These are phyloP conservation scores for Trametes elegans DNA, from an alignment of 768 basidiomycete genomes.

Conservation along the genomic window DNA sequence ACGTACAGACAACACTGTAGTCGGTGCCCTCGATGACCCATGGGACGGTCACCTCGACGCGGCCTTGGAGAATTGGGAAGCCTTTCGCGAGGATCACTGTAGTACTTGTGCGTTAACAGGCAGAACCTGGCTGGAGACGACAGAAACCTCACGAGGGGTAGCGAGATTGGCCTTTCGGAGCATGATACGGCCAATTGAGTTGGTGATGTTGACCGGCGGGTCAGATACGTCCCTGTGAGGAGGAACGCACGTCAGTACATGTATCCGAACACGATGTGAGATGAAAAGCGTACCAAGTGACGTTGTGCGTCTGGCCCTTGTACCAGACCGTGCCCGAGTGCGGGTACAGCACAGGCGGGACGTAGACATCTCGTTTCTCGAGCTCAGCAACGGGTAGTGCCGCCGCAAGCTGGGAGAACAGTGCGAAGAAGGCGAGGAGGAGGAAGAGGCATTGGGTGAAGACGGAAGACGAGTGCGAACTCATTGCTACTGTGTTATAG, in stretches of 20 bases:
- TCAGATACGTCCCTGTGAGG: conserved; percentile 31
- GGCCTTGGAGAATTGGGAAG: conserved; percentile 37
- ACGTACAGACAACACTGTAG: conserved; percentile 43
- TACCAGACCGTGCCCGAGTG: conserved; percentile 21
- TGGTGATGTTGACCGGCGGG: conserved; percentile 39
- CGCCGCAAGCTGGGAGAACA: conserved; percentile 11
- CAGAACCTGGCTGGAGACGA: too few species aligned
- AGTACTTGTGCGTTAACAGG: neutral
- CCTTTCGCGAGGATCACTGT: conserved; percentile 34
- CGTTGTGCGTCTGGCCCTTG: conserved; percentile 20
- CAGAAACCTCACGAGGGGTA: conserved; percentile 26
- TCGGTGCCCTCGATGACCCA: conserved; percentile 28
- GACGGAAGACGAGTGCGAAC: conserved; percentile 7
- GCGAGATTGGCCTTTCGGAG: conserved; percentile 27
- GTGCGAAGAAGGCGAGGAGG: conserved; percentile 8
- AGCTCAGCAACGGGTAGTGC: conserved; percentile 4
- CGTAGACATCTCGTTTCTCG: conserved; percentile 18
- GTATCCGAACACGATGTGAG: too few species aligned
- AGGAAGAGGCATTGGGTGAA: neutral
- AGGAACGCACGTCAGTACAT: neutral
- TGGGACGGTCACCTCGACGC: conserved; percentile 37
- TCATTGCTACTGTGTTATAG: conserved; percentile 6
- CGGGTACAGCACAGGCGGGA: conserved; percentile 20
- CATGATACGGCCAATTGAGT: conserved; percentile 21
- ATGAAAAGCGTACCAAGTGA: conserved; percentile 18